phyloP scores from a whole-genome alignment of 2,329 filamentous ascomycete genomes.

The Nemania serpens region DNA sequence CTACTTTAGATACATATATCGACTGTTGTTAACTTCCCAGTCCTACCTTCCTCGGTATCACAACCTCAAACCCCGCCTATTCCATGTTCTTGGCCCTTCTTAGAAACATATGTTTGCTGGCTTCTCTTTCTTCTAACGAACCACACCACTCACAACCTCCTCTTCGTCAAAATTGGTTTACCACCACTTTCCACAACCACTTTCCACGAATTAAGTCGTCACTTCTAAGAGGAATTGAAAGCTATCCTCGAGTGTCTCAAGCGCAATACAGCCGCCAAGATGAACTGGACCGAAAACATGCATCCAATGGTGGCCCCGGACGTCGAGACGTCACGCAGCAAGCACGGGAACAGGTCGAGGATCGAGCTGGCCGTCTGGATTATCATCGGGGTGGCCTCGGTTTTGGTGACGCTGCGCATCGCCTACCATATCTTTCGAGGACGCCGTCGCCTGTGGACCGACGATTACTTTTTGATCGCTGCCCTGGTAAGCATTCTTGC shows the following conservation, averaged over 20 bases:
- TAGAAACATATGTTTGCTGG: too few relatives aligned
- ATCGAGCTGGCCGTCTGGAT: conserved; percentile 16
- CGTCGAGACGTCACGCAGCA: conserved; percentile 11
- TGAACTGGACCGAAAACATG: conserved; percentile 7
- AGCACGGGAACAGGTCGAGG: conserved; percentile 1
- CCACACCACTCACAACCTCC: too few relatives aligned
- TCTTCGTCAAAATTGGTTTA: too few relatives aligned
- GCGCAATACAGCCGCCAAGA: neutral
- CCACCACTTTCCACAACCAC: too few relatives aligned
- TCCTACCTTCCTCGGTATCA: too few relatives aligned
- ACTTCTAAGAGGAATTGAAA: too few relatives aligned
- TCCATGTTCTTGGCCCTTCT: too few relatives aligned
- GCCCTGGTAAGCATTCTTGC: conserved; percentile 19
- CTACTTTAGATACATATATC: too few relatives aligned
- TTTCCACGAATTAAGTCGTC: too few relatives aligned
- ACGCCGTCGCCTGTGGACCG: conserved; percentile 22
- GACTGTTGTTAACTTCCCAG: too few relatives aligned
- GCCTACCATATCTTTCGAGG: conserved; percentile 22
- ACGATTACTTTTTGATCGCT: conserved; percentile 27
- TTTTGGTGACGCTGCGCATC: conserved; percentile 19
- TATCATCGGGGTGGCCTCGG: conserved; percentile 8
- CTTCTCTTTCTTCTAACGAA: too few relatives aligned
- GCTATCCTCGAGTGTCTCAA: neutral
- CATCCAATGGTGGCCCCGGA: conserved; percentile 15
- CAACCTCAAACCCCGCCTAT: too few relatives aligned